Evolutionary conservation across 1,139 yeast genomes (phyloP).

Genomic region (Lodderomyces margitis): DNA sequence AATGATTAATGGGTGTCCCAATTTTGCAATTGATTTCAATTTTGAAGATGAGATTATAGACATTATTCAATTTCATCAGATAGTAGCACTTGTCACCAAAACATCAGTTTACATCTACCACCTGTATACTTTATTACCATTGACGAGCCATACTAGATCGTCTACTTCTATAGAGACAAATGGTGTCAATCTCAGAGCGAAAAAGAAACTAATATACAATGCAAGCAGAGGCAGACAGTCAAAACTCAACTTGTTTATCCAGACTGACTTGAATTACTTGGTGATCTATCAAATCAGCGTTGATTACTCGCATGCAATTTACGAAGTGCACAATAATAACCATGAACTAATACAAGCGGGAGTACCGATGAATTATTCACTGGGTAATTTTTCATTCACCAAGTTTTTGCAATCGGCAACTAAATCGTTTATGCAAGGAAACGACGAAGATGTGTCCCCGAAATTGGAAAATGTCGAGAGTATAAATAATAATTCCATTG

Average conservation of each 20-base stretch:
- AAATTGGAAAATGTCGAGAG: conserved; percentile 42
- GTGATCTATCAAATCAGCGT: conserved; percentile 36
- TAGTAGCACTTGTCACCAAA: conserved; percentile 32
- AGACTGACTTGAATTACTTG: conserved; percentile 31
- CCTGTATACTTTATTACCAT: conserved; percentile 33
- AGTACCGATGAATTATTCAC: conserved; percentile 30
- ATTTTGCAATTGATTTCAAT: conserved; percentile 28
- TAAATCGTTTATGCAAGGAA: conserved; percentile 30
- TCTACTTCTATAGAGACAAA: conserved; percentile 32
- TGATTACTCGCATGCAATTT: conserved; percentile 31
- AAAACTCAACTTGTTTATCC: conserved; percentile 33
- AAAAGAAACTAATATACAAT: conserved; percentile 29
- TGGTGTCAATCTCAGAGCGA: conserved; percentile 29
- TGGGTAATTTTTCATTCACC: conserved; percentile 28
- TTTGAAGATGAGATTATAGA: conserved; percentile 23
- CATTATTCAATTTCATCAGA: conserved; percentile 29
- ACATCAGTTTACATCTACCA: conserved; percentile 28
- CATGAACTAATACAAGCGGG: conserved; percentile 34
- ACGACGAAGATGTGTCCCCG: conserved; percentile 17
- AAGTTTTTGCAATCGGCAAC: conserved; percentile 37
- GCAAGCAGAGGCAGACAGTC: conserved; percentile 26
- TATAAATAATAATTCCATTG: conserved; percentile 27
- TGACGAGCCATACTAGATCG: conserved; percentile 31
- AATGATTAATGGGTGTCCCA: conserved; percentile 32
- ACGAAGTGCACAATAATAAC: conserved; percentile 28